Evolutionary conservation across 148 eudicot genomes (phyloP), one percentile per base, ranked within the genome.

Genomic region (Silene latifolia): DNA sequence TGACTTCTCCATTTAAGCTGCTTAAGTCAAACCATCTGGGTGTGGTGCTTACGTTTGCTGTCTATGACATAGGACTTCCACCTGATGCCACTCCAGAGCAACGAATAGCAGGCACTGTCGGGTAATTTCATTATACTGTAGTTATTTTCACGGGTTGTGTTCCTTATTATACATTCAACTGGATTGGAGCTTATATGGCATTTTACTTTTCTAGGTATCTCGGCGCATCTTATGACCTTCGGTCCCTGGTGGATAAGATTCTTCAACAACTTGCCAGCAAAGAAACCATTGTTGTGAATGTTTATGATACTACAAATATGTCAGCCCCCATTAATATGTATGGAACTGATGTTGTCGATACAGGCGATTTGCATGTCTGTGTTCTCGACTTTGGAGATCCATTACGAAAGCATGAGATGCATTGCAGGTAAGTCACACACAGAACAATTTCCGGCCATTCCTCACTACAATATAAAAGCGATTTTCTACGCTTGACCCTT

Each of bases 201-300:
- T 67, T 67, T 72, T 61, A 35, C 4, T 66, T 5, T 66, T 63
- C 10, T 54, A 95, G 99, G 87, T 95, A 95, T 80, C 88, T 95
- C 12, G 99, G 99, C 66, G 99, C 91, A 74, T 84, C 93, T 56
- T 95, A 85, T 83, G 97, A 95, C 83, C 90, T 95, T 73, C 89
- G 89, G 25, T 92, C 98, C 63, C 78, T 90, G 32, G 98, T 95
- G 76, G 97, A 92, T 79, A 95, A 92, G 81, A 90, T 95, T 72
- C 90, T 95, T 21, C 92, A 89, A 69, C 99, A 95, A 78, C 99
- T 95, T 79, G 93, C 99, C 60, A 88, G 97, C 82, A 92, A 95
- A 73, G 97, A 92, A 74, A 89, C 85, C 5, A 92, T 95, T 76
- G 86, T 87, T 81, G 99, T 95, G 74, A 88, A 89, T 85, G 97